phyloP scores from a whole-genome alignment of 2,329 filamentous ascomycete species.

The Colletotrichum simmondsii region DNA sequence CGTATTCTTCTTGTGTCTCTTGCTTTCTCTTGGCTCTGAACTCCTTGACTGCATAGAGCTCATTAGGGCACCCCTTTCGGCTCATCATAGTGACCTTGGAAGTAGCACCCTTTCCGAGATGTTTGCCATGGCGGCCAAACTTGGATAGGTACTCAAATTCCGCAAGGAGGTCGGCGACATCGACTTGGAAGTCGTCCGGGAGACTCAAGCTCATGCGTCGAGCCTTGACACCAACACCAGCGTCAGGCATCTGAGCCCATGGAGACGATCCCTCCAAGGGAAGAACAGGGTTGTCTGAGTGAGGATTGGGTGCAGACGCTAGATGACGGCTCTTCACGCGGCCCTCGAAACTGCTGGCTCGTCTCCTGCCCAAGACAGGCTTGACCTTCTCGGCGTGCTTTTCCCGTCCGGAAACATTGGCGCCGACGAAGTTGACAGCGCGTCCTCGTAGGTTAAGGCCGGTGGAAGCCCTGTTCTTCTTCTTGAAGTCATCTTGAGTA shows the following conservation, averaged over 20 bases:
- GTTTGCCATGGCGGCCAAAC: conserved; percentile 77
- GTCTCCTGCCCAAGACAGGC: conserved; percentile 40
- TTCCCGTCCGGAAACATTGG: conserved; percentile 38
- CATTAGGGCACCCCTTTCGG: conserved; percentile 71
- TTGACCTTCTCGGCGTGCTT: conserved; percentile 41
- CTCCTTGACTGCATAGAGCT: conserved; percentile 87
- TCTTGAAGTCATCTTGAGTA: conserved; percentile 56
- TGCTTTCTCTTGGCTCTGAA: conserved; percentile 78
- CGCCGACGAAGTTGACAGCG: conserved; percentile 58
- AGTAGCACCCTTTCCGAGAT: conserved; percentile 84
- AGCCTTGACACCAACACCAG: conserved; percentile 81
- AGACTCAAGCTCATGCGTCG: conserved; percentile 80
- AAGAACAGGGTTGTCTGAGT: conserved; percentile 36
- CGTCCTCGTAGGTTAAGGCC: conserved; percentile 60
- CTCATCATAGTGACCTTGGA: conserved; percentile 86
- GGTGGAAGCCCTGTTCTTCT: conserved; percentile 63
- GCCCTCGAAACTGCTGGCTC: conserved; percentile 63
- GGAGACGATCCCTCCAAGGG: conserved; percentile 57
- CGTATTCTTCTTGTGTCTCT: conserved; percentile 80
- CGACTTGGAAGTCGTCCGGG: conserved; percentile 79
- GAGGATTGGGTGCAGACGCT: conserved; percentile 30
- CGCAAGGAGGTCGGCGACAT: conserved; percentile 73
- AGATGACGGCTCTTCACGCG: conserved; percentile 42
- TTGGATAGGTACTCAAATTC: conserved; percentile 79
- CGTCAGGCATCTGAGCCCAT: conserved; percentile 72